Base-by-base conservation (phyloP, 768 basidiomycete genomes). In the Boletales sp. region DNA sequence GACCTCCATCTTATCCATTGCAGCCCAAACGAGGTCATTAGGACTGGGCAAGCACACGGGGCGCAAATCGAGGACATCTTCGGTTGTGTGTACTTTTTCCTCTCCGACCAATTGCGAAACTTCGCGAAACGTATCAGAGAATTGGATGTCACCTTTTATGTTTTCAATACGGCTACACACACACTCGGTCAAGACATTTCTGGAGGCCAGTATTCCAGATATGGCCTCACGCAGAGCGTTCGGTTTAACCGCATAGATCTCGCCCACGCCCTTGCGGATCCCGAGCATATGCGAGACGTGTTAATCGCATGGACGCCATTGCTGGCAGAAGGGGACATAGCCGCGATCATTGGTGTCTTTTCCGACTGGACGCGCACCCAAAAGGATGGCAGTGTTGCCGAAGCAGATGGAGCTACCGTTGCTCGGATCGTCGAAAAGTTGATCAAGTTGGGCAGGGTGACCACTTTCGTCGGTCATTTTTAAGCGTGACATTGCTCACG, bases 21-120 rank as follows among this genome's bases (percentile, higher is more conserved):
- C 47, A 77, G 76, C 54, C 58, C 72, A 5, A 62, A 73, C 19
- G 62, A 67, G 13, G 70, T 78, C 31, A 49, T 71, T 47, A 64
- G 64, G 17, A 61, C 69, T 0, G 77, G 78, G 9, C 46, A 56
- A 35, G 62, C 60, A 3, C 43, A 69, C 17, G 74, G 77, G 0
- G 65, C 69, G 2, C 61, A 58, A 5, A 50, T 58, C 1, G 75
- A 72, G 43, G 78, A 79, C 46, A 61, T 76, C 37, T 74, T 66
- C 41, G 78, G 78, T 5, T 79, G 76, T 45, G 70, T 79, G 13
- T 78, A 75, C 57, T 77, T 78, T 47, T 71, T 65, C 54, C 56
- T 79, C 24, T 63, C 68, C 1, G 63, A 71, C 5, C 66, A 77
- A 48, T 66, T 79, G 11, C 59, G 57, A 29, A 58, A 45, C 3